Evolutionary conservation across 2,329 filamentous ascomycete species (phyloP), one percentile per base, ranked within the genome.

Genomic region (Xylariales sp.): DNA sequence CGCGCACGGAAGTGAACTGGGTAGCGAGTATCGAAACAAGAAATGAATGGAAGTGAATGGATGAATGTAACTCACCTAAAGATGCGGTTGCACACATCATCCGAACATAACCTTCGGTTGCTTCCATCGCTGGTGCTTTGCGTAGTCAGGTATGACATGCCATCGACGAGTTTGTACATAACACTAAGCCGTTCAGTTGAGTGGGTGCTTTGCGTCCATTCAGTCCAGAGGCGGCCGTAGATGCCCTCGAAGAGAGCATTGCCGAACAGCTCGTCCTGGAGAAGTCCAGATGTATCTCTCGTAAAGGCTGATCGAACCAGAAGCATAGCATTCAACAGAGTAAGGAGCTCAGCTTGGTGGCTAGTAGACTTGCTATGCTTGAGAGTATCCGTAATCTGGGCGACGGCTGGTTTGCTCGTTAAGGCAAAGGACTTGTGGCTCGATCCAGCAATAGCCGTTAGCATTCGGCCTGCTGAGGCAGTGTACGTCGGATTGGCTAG

Each of bases 401-500:
- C 66, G 4, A 74, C 61, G 27, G 76, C 63, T 9, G 64, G 60
- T 2, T 71, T 68, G 3, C 70, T 61, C 3, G 69, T 63, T 51
- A 72, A 56, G 6, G 68, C 61, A 48, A 79, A 80, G 1, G 73
- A 67, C 18, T 61, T 57, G 4, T 64, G 56, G 24, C 65, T 72
- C 11, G 74, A 69, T 29, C 69, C 74, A 40, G 73, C 55, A 4
- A 78, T 65, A 38, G 71, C 70, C 42, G 73, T 65, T 7, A 79
- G 57, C 6, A 80, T 60, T 28, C 73, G 66, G 5, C 76, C 76
- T 7, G 75, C 72, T 5, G 70, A 62, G 22, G 69, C 67, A 1
- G 72, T 66, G 46, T 79, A 80, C 10, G 67, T 70, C 3, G 71
- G 64, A 44, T 71, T 78, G 4, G 68, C 66, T 15, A 80, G 56